These are phyloP conservation scores for Schizopora paradoxa DNA, from an alignment of 1,284 basidiomycete genomes.

Conservation along the genomic window DNA sequence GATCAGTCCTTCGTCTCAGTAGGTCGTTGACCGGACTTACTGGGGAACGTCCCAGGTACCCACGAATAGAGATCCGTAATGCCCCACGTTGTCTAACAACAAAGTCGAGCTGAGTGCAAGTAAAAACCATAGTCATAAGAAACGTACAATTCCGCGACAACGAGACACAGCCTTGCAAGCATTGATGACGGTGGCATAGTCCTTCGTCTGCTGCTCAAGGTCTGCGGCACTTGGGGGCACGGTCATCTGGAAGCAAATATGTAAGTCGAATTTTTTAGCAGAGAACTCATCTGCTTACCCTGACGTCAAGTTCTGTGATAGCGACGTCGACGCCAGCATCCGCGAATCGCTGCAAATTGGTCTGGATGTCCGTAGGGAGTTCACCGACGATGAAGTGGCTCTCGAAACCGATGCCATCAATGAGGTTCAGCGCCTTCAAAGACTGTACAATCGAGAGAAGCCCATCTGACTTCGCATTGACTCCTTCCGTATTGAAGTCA, in stretches of 20 bases:
- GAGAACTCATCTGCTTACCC: constrained; percentile 19
- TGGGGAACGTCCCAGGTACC: constrained; percentile 45
- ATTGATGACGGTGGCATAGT: constrained; percentile 48
- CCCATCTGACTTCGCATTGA: constrained; percentile 46
- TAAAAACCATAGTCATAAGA: constrained; percentile 40
- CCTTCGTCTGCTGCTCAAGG: constrained; percentile 46
- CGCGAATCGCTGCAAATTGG: constrained; percentile 42
- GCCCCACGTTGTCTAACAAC: constrained; percentile 13
- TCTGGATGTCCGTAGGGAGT: constrained; percentile 40
- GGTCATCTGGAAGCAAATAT: constrained; percentile 32
- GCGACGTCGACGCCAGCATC: constrained; percentile 53
- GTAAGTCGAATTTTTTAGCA: not conserved
- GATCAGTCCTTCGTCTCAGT: too few species aligned
- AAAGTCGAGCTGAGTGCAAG: constrained; percentile 4
- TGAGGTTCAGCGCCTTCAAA: constrained; percentile 39
- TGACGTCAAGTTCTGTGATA: constrained; percentile 55
- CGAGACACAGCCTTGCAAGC: constrained; percentile 45
- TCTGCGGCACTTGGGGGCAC: constrained; percentile 43
- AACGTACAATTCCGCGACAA: constrained; percentile 54
- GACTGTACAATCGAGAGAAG: constrained; percentile 45
- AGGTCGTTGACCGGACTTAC: constrained; percentile 26
- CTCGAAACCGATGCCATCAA: constrained; percentile 49
- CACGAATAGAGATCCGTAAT: constrained; percentile 39
- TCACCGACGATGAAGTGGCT: constrained; percentile 47
- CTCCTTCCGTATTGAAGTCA: constrained; percentile 51